A percentile compares a stretch with the other conserved stretches of the same genome.
phyloP scores from a whole-genome alignment of 768 basidiomycete species.

The Artomyces pyxidatus region DNA sequence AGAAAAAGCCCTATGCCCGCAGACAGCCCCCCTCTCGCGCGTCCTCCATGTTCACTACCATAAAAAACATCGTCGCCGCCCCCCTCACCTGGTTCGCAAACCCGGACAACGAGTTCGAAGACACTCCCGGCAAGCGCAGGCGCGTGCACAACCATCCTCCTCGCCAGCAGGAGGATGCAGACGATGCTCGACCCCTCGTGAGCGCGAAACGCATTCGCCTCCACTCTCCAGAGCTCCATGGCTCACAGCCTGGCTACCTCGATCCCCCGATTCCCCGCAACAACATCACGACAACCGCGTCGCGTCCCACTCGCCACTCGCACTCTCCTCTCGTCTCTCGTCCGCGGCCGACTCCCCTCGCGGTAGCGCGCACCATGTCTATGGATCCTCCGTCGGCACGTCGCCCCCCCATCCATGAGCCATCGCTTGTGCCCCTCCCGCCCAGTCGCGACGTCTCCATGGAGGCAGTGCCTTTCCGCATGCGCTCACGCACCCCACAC shows the following conservation, averaged over 20 bases:
- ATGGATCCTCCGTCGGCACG: constrained; percentile 45
- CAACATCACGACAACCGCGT: constrained; percentile 5
- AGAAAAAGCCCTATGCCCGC: constrained; percentile 13
- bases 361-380: constrained; percentile 56
- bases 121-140: constrained; percentile 26
- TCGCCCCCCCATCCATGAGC: constrained; percentile 13
- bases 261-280: constrained; percentile 10
- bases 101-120: constrained; percentile 17
- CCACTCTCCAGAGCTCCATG: constrained; percentile 5
- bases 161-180: constrained; percentile 8
- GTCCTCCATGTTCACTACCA: constrained; percentile 24
- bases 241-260: constrained; percentile 5
- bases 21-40: constrained; percentile 19
- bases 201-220: constrained; percentile 23
- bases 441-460: constrained; percentile 35
- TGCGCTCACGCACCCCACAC: constrained; percentile 68
- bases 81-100: constrained; percentile 25
- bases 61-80: constrained; percentile 27
- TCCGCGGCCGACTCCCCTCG: constrained; percentile 10
- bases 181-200: constrained; percentile 6
- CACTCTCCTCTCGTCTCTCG: constrained; percentile 14
- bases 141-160: constrained; percentile 9
- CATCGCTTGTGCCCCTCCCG: constrained; percentile 25
- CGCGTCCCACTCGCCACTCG: constrained; percentile 9
- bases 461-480: constrained; percentile 46